Base-by-base conservation (phyloP, 2,329 filamentous ascomycete species). In the Ceratocystis huliohia region DNA sequence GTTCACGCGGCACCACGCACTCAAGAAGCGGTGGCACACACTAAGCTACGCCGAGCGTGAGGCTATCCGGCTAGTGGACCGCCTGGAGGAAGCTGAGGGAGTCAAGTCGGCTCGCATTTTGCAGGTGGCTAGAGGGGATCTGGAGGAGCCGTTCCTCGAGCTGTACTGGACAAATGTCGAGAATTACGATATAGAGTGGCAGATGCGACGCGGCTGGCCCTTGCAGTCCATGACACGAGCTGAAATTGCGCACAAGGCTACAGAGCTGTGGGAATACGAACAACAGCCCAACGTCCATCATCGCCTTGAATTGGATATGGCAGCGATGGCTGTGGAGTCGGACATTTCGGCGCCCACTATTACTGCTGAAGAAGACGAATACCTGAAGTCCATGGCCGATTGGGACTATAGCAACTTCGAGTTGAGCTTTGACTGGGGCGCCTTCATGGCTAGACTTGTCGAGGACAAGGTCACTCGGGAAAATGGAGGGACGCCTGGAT, bases 1-100 rank as follows among this genome's bases (percentile, higher is more conserved):
- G 71, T 81, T 79, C 79, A 74, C 74, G 70, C 74, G 71, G 41
- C 77, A 76, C 70, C 79, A 81, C 65, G 75, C 74, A 41, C 72
- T 76, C 68, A 81, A 81, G 73, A 77, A 76, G 65, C 74, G 74
- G 3, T 82, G 78, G 76, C 59, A 70, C 33, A 69, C 71, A 3
- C 75, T 82, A 46, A 72, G 73, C 0, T 66, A 70, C 0, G 72
- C 74, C 46, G 72, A 79, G 69, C 75, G 74, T 70, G 69, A 73
- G 33, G 73, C 74, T 10, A 76, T 82, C 57, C 67, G 65, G 13
- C 22, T 69, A n/a, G 25, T 50, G 13, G 68, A 69, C 22, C 63
- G 68, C 13, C 68, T 73, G 64, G 71, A 70, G 68, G 70, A 73
- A 17, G 71, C 73, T 22, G 66, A 71, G 22, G 70, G 70, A 20